Evolutionary conservation across 2,329 filamentous ascomycete genomes (phyloP), one percentile per base, ranked within the genome.

Genomic region (Penicillium capsulatum): DNA sequence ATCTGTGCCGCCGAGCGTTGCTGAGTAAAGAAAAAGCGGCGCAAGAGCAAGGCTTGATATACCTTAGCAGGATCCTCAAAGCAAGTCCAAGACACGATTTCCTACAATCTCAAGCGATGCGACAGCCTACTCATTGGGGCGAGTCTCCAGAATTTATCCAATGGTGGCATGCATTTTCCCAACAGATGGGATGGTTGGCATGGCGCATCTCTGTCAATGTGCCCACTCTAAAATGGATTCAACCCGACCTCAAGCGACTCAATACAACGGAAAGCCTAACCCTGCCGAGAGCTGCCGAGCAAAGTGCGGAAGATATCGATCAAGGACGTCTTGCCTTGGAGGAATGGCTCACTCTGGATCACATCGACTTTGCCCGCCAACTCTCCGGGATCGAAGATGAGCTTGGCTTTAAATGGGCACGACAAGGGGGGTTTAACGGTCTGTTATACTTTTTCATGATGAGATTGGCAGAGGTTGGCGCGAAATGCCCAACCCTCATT

Each of bases 1-100:
- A 45, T 15, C 42, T 63, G 7, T 60, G 58, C 29, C 53, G 47
- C 3, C 48, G 40, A 4, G 58, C 58, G 4, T 40, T 63, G 24
- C 5, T 59, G 3, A 26, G 44, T 1, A 29, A 6, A 1, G 36
- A 50, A 5, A 16, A 36, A 1, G 8, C 8, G 7, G 34, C 48
- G 2, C 47, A 47, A 2, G 10, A 36, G 1, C 26, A 45, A 15
- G 58, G 52, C 0, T 34, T 47, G 2, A 7, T 45, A 3, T 16
- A 42, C 0, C 20, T 34, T 2, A 39, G 19, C 2, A 24, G 9
- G 1, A 35, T 53, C 1, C 32, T 60, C 0, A 26, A 45, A 1
- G 34, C 17, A 1, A 51, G 59, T 15, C 28, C 45, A 0, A 42
- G 51, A 42, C 11, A 20, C 0, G 26, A 19, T 0, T 58, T 51